phyloP scores from a whole-genome alignment of 805 yeast species.

The Suhomyces pyralidae region DNA sequence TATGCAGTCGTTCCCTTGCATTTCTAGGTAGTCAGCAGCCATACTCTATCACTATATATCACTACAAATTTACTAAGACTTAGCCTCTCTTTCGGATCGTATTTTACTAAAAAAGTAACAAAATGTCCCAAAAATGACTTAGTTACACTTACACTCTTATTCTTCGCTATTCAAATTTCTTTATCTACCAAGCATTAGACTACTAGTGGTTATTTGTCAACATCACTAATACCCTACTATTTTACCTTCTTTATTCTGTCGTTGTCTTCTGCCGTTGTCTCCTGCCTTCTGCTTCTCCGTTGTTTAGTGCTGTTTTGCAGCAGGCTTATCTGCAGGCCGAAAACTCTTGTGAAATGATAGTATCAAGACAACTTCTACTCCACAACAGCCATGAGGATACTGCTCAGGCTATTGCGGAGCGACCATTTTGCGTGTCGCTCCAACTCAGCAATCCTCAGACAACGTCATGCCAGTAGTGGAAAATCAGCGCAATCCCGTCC shows the following conservation, averaged over 20 bases:
- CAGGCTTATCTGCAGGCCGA: neutral
- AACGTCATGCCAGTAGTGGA: neutral
- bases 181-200: too few relatives aligned
- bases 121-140: too few relatives aligned
- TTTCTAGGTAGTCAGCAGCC: neutral
- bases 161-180: too few relatives aligned
- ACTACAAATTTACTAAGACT: too few relatives aligned
- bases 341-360: neutral
- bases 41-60: neutral
- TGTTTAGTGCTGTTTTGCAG: neutral
- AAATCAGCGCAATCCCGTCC: neutral
- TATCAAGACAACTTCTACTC: neutral
- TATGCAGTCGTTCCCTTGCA: neutral
- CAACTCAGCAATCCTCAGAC: neutral
- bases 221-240: too few relatives aligned
- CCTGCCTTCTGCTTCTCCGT: neutral
- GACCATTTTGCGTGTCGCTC: constrained; percentile 1
- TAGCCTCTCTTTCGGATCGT: too few relatives aligned
- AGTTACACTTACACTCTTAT: too few relatives aligned
- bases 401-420: constrained; percentile 2
- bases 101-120: too few relatives aligned
- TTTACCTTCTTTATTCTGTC: neutral
- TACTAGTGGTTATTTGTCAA: too few relatives aligned
- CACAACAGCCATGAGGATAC: constrained; percentile 1
- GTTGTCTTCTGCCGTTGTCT: too few relatives aligned